These are phyloP conservation scores for Strobilomyces echinocephalus DNA, from an alignment of 768 basidiomycete genomes.

Conservation along the genomic window DNA sequence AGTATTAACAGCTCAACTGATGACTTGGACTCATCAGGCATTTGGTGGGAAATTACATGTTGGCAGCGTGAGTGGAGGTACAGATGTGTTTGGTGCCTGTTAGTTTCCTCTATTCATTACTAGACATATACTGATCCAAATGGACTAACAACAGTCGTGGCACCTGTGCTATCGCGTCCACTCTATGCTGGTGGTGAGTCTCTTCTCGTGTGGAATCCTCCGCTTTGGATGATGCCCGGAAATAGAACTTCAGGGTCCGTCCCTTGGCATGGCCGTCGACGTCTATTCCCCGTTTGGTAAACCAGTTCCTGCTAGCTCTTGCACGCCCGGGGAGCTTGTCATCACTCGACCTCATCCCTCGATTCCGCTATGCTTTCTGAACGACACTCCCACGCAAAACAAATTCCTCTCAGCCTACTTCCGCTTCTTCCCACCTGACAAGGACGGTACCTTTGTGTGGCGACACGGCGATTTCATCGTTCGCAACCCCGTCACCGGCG, in stretches of 20 bases:
- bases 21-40: constrained; percentile 57
- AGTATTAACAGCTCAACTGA: constrained; percentile 61
- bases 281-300: constrained; percentile 56
- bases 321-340: constrained; percentile 55
- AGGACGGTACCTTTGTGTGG: constrained; percentile 46
- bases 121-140: not conserved
- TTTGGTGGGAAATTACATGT: constrained; percentile 51
- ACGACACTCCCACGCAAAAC: constrained; percentile 44
- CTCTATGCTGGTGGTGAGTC: constrained; percentile 56
- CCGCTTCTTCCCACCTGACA: constrained; percentile 51
- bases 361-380: constrained; percentile 64
- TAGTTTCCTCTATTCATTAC: constrained; percentile 23
- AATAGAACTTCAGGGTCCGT: constrained; percentile 59
- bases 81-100: constrained; percentile 66
- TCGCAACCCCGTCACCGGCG: constrained; percentile 56
- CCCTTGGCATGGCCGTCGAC: constrained; percentile 63
- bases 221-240: not conserved
- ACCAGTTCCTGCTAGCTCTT: constrained; percentile 53
- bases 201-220: not conserved
- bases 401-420: constrained; percentile 65
- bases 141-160: constrained; percentile 43
- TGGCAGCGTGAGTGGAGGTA: constrained; percentile 62
- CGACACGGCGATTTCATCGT: constrained; percentile 67
- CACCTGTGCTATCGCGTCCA: constrained; percentile 43
- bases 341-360: constrained; percentile 70